Base-by-base conservation (phyloP, 345 rosid species). In the Schrenkiella parvula region DNA sequence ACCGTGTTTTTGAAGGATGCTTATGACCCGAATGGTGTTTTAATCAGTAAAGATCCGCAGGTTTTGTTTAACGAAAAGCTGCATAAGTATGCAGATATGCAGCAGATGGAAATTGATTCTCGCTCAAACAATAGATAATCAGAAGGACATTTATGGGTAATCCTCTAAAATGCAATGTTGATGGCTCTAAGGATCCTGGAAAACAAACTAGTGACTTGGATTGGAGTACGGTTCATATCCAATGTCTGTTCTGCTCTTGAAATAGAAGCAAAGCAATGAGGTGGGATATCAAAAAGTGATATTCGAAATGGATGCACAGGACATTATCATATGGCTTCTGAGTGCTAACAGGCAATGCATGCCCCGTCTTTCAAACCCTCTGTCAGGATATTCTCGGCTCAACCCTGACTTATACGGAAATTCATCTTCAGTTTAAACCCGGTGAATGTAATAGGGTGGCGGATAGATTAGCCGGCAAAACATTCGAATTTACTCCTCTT, bases 11-110 rank as follows among this genome's bases (percentile, higher is more conserved):
- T 88, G 81, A 91, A 80, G 35, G 89, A 91, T 72, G 84, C 71
- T 55, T 91, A 86, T 26, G 82, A 84, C 42, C 86, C 79, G 22
- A 79, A 72, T 34, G 96, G 92, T 21, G 78, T 54, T 63, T 78
- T 91, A 83, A 78, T 80, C 19, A 39, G 72, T 37, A 91, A 89
- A 80, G 97, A 89, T 79, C 96, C 89, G 0, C 96, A 84, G 72
- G 85, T 95, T 26, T 15, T 82, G 84, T 86, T 95, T 66, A 82
- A 85, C 47, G 66, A 76, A 8, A 76, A 63, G 75, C 44, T 76
- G 9, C 70, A 34, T 28, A 62, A 63, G 71, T 63, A 55, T 69
- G 79, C 79, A 12, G 70, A 70, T 69, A 87, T 81, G 91, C 80
- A 77, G 59, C 75, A 86, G 54, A 73, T 74, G 53, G 82, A 80